These are phyloP conservation scores for Colletotrichum sp. DNA, from an alignment of 2,329 filamentous ascomycete genomes.

Conservation along the genomic window DNA sequence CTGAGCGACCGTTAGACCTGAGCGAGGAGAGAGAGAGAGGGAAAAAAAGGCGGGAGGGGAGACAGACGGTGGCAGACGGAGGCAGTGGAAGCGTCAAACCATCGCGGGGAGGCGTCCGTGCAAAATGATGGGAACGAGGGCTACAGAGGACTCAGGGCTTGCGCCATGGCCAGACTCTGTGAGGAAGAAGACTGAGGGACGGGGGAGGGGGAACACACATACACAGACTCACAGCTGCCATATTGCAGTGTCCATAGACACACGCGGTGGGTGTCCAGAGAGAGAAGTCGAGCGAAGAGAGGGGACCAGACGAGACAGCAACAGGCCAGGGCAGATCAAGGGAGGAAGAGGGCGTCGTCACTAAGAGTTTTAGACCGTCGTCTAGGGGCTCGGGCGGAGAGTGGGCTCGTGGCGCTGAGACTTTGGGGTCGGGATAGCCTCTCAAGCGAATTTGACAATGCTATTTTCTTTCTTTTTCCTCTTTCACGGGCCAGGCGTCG, in stretches of 20 bases:
- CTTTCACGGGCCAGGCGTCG: neutral
- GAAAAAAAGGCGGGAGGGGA: conserved; percentile 8
- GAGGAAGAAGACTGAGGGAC: neutral
- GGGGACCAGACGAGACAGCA: neutral
- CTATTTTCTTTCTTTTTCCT: neutral
- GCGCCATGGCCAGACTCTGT: conserved; percentile 10
- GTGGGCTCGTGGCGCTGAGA: conserved; percentile 16
- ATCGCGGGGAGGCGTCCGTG: conserved; percentile 21
- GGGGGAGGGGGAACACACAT: neutral
- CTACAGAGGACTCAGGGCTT: neutral
- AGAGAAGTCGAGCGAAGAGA: neutral
- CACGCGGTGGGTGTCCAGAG: neutral
- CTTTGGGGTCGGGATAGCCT: neutral
- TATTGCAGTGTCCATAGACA: neutral
- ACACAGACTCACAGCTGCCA: neutral
- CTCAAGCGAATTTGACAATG: neutral
- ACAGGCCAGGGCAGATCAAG: conserved; percentile 2
- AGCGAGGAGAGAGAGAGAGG: neutral
- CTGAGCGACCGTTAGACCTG: conserved; percentile 3
- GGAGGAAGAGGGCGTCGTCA: conserved; percentile 15
- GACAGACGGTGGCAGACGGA: conserved; percentile 5
- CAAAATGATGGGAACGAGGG: conserved; percentile 13
- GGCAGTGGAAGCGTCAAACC: conserved; percentile 18
- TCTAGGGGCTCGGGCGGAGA: conserved; percentile 6
- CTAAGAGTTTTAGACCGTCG: conserved; percentile 5